phyloP scores from a whole-genome alignment of 345 rosid species.

The Jatropha curcas region DNA sequence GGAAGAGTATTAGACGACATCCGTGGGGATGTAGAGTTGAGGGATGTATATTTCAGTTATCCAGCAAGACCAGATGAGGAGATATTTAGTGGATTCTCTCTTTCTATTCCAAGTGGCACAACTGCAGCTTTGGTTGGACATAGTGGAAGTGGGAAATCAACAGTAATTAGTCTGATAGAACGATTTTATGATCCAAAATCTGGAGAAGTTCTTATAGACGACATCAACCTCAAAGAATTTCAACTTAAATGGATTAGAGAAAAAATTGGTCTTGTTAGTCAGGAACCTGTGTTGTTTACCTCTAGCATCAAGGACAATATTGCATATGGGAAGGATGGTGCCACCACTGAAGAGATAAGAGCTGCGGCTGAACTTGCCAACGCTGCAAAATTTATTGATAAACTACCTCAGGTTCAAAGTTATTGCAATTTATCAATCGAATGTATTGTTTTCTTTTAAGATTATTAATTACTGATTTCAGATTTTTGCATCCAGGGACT shows the following conservation, averaged over 20 bases:
- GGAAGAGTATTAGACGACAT: constrained; percentile 35
- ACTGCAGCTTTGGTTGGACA: constrained; percentile 50
- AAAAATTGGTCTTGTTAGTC: constrained; percentile 50
- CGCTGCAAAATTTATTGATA: constrained; percentile 45
- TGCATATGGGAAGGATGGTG: constrained; percentile 44
- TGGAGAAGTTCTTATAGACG: constrained; percentile 46
- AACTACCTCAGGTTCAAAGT: constrained; percentile 38
- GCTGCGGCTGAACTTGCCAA: constrained; percentile 45
- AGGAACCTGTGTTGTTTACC: constrained; percentile 48
- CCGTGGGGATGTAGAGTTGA: constrained; percentile 40
- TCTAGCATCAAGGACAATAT: constrained; percentile 44
- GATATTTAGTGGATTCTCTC: constrained; percentile 42
- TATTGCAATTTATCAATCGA: neutral
- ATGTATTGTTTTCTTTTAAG: neutral
- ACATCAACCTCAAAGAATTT: constrained; percentile 37
- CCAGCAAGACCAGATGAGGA: constrained; percentile 46
- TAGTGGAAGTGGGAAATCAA: constrained; percentile 55
- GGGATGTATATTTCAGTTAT: constrained; percentile 41
- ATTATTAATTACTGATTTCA: neutral
- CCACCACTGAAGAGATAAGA: constrained; percentile 42
- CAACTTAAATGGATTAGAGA: constrained; percentile 47
- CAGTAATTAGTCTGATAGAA: constrained; percentile 44
- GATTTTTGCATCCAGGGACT: constrained; percentile 45
- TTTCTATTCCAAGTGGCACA: constrained; percentile 34
- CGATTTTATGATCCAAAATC: constrained; percentile 48